phyloP scores from a whole-genome alignment of 805 yeast genomes.

The Priceomyces medius region DNA sequence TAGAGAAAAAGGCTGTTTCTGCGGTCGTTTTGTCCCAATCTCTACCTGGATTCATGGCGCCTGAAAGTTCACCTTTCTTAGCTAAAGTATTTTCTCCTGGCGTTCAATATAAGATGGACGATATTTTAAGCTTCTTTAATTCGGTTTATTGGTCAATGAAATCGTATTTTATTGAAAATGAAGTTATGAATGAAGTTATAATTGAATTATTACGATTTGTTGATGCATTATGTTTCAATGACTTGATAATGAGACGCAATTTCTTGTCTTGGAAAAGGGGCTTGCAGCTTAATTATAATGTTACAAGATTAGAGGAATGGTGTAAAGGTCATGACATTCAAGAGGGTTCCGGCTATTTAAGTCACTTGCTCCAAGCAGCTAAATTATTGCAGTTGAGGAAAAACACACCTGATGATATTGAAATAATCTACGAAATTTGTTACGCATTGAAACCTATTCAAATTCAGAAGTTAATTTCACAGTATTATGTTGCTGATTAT shows the following conservation, averaged over 20 bases:
- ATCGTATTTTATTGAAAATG: slow-evolving; percentile 81
- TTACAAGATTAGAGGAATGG: slow-evolving; percentile 97
- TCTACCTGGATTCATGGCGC: slow-evolving; percentile 92
- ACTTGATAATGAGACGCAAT: slow-evolving; percentile 88
- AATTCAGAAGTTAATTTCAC: slow-evolving; percentile 86
- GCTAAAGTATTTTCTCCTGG: slow-evolving; percentile 76
- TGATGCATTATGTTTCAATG: slow-evolving; percentile 93
- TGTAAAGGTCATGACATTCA: slow-evolving; percentile 90
- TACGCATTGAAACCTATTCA: slow-evolving; percentile 93
- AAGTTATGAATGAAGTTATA: slow-evolving; percentile 80
- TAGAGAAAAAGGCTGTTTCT: slow-evolving; percentile 90
- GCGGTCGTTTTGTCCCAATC: slow-evolving; percentile 94
- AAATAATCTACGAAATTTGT: slow-evolving; percentile 90
- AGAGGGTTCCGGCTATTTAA: slow-evolving; percentile 80
- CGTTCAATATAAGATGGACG: slow-evolving; percentile 88
- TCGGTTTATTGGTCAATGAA: slow-evolving; percentile 91
- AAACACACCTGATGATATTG: slow-evolving; percentile 84
- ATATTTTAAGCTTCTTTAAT: slow-evolving; percentile 83
- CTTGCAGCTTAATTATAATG: slow-evolving; percentile 91
- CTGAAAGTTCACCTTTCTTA: slow-evolving; percentile 77
- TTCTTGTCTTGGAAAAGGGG: slow-evolving; percentile 98
- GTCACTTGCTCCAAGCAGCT: slow-evolving; percentile 88
- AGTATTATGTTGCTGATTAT: slow-evolving; percentile 89
- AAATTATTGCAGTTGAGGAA: slow-evolving; percentile 90
- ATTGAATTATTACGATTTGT: slow-evolving; percentile 80